Evolutionary conservation across 2,329 filamentous ascomycete genomes (phyloP).

Genomic region (Rhinocladiella similis): DNA sequence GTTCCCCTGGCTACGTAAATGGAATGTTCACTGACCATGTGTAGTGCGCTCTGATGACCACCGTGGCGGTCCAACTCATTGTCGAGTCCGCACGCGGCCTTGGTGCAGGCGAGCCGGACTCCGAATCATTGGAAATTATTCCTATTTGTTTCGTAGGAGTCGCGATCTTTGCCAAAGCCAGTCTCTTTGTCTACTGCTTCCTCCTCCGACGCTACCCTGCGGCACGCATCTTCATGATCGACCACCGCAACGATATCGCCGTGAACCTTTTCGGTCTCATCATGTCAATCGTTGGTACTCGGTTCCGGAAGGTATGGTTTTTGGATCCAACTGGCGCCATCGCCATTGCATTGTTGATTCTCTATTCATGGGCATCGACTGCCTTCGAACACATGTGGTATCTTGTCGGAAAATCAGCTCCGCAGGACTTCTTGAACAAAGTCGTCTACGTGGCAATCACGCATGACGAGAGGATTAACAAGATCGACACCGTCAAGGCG

Average conservation of each 20-base stretch:
- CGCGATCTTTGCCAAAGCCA: constrained; percentile 37
- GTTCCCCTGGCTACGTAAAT: no score
- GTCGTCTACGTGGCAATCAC: constrained; percentile 58
- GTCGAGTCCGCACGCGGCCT: constrained; percentile 59
- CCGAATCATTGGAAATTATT: constrained; percentile 52
- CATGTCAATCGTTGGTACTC: constrained; percentile 55
- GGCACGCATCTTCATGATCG: constrained; percentile 39
- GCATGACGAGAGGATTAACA: constrained; percentile 55
- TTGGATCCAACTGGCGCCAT: constrained; percentile 64
- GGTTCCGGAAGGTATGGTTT: constrained; percentile 54
- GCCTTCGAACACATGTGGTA: constrained; percentile 64
- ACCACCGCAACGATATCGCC: constrained; percentile 58
- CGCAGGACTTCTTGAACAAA: constrained; percentile 57
- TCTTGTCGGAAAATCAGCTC: constrained; percentile 62
- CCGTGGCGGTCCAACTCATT: constrained; percentile 63
- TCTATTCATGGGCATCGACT: constrained; percentile 62
- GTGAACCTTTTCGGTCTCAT: constrained; percentile 58
- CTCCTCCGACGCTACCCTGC: constrained; percentile 26
- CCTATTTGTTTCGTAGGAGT: constrained; percentile 56
- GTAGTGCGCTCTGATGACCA: constrained; percentile 63
- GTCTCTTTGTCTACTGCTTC: constrained; percentile 27
- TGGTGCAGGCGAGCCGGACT: constrained; percentile 44
- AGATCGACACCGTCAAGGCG: constrained; percentile 61
- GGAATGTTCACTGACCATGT: no score
- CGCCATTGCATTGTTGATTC: constrained; percentile 60